Evolutionary conservation across 176 grass and related monocot species (phyloP).

Genomic region (Phyllostachys edulis): DNA sequence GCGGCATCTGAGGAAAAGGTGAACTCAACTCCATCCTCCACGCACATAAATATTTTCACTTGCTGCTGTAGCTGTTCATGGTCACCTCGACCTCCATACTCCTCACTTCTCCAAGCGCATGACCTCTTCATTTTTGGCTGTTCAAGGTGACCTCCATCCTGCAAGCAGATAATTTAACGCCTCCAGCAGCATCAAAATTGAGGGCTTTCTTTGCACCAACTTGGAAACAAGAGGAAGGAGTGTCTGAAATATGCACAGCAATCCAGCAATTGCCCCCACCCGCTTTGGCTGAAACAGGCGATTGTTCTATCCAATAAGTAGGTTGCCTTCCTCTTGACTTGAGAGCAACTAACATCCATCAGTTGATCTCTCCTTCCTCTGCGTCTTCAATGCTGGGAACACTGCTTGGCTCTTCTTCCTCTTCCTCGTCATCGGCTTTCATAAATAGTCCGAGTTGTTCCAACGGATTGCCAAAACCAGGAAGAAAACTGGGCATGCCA

Average conservation of each 20-base stretch:
- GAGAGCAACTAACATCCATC: conserved; percentile 18
- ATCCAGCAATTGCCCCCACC: not conserved
- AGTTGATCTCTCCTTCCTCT: conserved; percentile 74
- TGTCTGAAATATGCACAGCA: not conserved
- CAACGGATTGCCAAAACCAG: conserved; percentile 59
- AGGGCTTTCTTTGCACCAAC: not conserved
- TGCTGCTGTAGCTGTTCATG: not conserved
- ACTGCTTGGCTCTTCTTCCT: conserved; percentile 65
- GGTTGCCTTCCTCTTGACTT: conserved; percentile 15
- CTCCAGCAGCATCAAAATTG: conserved; percentile 9
- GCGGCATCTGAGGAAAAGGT: not conserved
- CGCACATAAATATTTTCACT: conserved; percentile 4
- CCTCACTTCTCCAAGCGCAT: not conserved
- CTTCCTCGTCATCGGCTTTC: conserved; percentile 89
- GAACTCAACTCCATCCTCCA: not conserved
- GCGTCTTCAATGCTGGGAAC: conserved; percentile 40
- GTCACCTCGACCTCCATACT: not conserved
- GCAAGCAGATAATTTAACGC: not conserved
- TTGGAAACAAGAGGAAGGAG: not conserved
- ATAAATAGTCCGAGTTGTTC: conserved; percentile 91
- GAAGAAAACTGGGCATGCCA: conserved; percentile 60
- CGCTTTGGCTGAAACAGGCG: not conserved
- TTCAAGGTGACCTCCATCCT: not conserved
- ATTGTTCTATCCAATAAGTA: not conserved
- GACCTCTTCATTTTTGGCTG: not conserved